Evolutionary conservation across 2,329 filamentous ascomycete species (phyloP), one percentile per base, ranked within the genome.

Genomic region (Trichoderma lentiforme): DNA sequence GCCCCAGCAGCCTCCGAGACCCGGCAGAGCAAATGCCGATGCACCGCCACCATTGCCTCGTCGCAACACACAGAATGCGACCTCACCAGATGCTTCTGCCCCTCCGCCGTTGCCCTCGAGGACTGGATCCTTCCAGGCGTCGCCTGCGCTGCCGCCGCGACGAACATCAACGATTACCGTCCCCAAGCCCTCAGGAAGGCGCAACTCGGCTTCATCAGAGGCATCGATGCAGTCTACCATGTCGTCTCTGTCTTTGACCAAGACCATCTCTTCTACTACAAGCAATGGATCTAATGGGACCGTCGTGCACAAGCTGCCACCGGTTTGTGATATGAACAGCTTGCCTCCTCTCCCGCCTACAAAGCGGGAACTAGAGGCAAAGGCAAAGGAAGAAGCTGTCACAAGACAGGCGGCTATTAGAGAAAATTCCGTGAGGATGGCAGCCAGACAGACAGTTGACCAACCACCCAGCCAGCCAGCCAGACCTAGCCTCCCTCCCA

Each of bases 171-270:
- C 82, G 7, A 84, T 87, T 73, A 78, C 80, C 9, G 74, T 74
- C 4, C 79, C 70, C 36, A 67, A 79, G 15, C 78, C 86, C 39
- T 78, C 78, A 26, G 80, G 80, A 6, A 84, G 88, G 28, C 84
- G 87, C 70, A 86, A 83, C 63, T 91, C 89, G 21, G 86, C 86
- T 56, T 87, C 88, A 0, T 91, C 89, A 3, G 87, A 88, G 34
- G 76, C 85, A 14, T 90, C 88, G 3, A 82, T 86, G 71, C 80
- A 84, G 51, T 91, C 88, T 7, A 83, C 83, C 12, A 76, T 87
- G 18, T 90, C 89, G 4, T 84, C 83, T 1, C 77, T 87, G 26
- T 90, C 88, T 1, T 74, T 87, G 56, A 84, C 82, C 39, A 81
- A 81, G 6, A 81, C 81, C 3, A 76, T 80, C 32, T 85, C 84